Evolutionary conservation across 2,329 filamentous ascomycete species (phyloP), one percentile per base, ranked within the genome.

Genomic region (Pseudofabraea citricarpa): DNA sequence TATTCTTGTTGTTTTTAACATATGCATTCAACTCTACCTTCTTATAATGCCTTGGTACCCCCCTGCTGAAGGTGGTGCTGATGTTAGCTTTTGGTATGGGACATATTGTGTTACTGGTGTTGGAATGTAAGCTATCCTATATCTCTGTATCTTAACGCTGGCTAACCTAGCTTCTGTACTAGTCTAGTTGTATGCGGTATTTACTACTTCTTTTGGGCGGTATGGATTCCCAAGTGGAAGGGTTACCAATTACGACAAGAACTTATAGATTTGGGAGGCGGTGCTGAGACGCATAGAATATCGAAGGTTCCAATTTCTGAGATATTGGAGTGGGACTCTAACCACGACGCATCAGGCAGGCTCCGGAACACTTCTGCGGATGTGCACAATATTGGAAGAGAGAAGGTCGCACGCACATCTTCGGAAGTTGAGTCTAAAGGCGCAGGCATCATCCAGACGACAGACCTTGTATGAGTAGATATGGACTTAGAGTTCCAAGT

Each of bases 11-110:
- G 54, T 74, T 6, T 84, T 87, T 60, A 79, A 73, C 39, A 72
- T 83, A 35, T 56, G 78, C 0, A 64, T 79, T 0, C 75, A 84
- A 40, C 44, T 81, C 0, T 87, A 79, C 46, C 64, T 86, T 33
- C 63, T 88, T 2, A 70, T 81, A 12, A 85, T 85, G 72, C 83
- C 84, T 0, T 88, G 83, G 84, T 83, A 80, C 51, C 84, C 83
- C 2, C 85, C 84, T 0, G 67, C 69, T 1, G 72, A 67, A 1
- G 83, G 83, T 24, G 77, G 74, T 0, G 83, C 82, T 0, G 77
- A 83, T 44, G 83, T 87, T 1, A 83, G 75, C 41, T 88, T 89
- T 61, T 88, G 79, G 77, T 89, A 87, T 50, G 83, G 72, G 1
- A 87, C 82, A 0, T 87, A 87, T 52, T 73, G 75, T 16, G 75